A percentile compares a stretch with the other conserved stretches of the same genome.
These are phyloP conservation scores for Ceratocystis destructans DNA, from an alignment of 2,329 filamentous ascomycete genomes.

Conservation along the genomic window DNA sequence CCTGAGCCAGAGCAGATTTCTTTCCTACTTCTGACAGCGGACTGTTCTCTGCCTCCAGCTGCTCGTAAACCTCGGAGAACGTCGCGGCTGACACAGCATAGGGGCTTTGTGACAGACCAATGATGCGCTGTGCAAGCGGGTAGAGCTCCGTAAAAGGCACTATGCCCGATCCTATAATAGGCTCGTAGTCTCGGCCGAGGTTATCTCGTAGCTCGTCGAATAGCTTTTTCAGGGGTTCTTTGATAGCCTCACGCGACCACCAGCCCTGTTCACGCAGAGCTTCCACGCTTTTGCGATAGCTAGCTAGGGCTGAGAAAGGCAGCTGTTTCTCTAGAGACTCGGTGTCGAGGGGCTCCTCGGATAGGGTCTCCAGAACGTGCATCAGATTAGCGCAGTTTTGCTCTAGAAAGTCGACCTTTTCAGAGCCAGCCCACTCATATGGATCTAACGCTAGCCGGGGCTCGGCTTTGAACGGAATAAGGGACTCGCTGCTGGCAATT, in stretches of 20 bases:
- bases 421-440: constrained; percentile 17
- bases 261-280: constrained; percentile 12
- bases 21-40: constrained; percentile 16
- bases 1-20: constrained; percentile 7
- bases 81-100: constrained; percentile 13
- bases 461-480: constrained; percentile 23
- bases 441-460: constrained; percentile 16
- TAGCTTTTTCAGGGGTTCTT: constrained; percentile 17
- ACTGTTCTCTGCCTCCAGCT: constrained; percentile 8
- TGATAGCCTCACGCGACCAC: constrained; percentile 19
- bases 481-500: constrained; percentile 31
- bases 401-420: constrained; percentile 17
- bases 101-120: constrained; percentile 12
- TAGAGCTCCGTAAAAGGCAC: constrained; percentile 20
- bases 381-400: constrained; percentile 17
- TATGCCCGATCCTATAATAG: constrained; percentile 24
- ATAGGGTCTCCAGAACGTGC: constrained; percentile 10
- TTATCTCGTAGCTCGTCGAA: constrained; percentile 15
- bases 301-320: constrained; percentile 14
- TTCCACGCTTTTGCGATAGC: constrained; percentile 4
- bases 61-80: constrained; percentile 10
- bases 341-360: constrained; percentile 21
- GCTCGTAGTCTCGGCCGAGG: constrained; percentile 17
- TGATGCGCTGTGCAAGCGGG: constrained; percentile 15
- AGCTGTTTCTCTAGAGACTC: constrained; percentile 24